A percentile compares a stretch with the other conserved stretches of the same genome.
These are phyloP conservation scores for Spergularia azorica DNA, from an alignment of 179 eudicot species.

Conservation along the genomic window DNA sequence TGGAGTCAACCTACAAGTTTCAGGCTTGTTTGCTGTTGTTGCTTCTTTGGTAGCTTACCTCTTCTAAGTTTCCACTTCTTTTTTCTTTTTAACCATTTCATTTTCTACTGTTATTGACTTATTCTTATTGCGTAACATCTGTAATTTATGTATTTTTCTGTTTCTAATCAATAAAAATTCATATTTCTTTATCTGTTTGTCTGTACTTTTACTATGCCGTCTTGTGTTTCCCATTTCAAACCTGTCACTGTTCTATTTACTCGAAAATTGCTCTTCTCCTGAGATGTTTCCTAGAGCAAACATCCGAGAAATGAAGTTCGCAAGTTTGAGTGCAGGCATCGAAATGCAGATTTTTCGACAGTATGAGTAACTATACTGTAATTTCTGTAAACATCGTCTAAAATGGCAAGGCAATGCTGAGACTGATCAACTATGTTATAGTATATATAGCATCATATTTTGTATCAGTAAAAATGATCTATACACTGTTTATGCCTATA, in stretches of 20 bases:
- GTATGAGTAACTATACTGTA: too few species aligned
- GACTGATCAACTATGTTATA: too few species aligned
- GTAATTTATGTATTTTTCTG: conserved; percentile 2
- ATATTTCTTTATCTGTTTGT: neutral
- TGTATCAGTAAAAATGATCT: neutral
- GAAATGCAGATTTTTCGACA: too few species aligned
- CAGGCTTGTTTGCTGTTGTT: conserved; percentile 38
- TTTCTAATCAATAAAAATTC: neutral
- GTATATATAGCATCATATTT: neutral
- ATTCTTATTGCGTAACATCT: conserved; percentile 1
- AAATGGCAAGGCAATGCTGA: too few species aligned
- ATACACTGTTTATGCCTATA: neutral
- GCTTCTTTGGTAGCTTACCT: conserved; percentile 32
- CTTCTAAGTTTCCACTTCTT: conserved; percentile 1
- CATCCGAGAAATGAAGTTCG: too few species aligned
- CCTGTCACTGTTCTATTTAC: too few species aligned
- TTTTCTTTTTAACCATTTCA: neutral
- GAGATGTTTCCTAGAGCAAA: too few species aligned
- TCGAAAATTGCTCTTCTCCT: too few species aligned
- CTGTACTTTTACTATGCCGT: neutral
- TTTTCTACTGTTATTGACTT: neutral
- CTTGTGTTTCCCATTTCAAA: neutral
- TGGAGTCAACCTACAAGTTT: conserved; percentile 31
- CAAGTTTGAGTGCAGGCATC: too few species aligned
- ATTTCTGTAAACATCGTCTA: too few species aligned